Evolutionary conservation across 1,284 basidiomycete species (phyloP), one percentile per base, ranked within the genome.

Genomic region (Apiotrichum brassicae): DNA sequence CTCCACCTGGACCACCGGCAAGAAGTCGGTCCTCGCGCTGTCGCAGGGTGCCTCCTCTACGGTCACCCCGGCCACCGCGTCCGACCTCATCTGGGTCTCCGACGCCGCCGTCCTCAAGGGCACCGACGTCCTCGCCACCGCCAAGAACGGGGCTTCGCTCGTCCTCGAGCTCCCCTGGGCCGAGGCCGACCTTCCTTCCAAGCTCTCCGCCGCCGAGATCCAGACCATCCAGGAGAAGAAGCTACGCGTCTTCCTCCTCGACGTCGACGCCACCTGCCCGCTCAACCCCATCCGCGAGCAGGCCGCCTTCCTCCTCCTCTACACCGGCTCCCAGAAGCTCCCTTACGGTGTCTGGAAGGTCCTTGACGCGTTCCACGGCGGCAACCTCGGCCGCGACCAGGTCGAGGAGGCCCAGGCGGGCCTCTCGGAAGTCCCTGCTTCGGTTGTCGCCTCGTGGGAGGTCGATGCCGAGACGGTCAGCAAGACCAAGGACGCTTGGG

Each of bases 251-350:
- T 75, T 74, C 65, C 57, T 73, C 14, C 63, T 75, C 20, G 65
- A 70, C 51, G 58, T 70, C 47, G 59, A 65, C 46, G 46, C 61
- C 19, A 33, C 58, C 11, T 54, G 58, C 24, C 57, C 70, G 4
- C 54, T 63, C 39, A 59, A 61, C 52, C 63, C 70, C 19, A 69
- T 72, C 53, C 59, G 65, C 43, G 71, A 73, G 53, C 64, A 72
- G 48, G 67, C 70, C 47, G 74, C 68, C 9, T 75, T 75, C 68
- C 61, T 75, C 34, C 65, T 75, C 20, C 64, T 75, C 35, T 75
- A 73, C 68, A 71, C 73, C 39, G 71, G 70, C 39, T 37, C 51
- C 23, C 58, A 68, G 46, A 63, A 59, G 48, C 61, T 75, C 12
- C 59, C 68, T 33, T 46, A 43, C 18, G 63, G 64, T 34, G 60